phyloP scores from a whole-genome alignment of 306 rosid genomes.

The Cucumis sativus region DNA sequence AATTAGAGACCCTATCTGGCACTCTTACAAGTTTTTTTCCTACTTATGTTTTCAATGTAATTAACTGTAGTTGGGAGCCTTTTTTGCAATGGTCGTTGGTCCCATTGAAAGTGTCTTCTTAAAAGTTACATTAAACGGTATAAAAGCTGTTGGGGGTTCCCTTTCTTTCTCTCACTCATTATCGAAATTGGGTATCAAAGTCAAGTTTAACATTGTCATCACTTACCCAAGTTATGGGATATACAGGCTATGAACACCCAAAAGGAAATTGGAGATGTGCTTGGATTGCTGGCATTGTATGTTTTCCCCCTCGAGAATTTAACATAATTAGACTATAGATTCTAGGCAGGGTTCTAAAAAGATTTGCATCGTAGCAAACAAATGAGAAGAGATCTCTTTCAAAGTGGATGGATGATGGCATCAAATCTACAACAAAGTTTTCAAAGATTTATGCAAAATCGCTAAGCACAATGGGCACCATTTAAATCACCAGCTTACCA shows the following conservation, averaged over 20 bases:
- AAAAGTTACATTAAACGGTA: neutral
- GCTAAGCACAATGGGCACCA: neutral
- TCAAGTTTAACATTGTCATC: neutral
- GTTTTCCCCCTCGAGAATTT: neutral
- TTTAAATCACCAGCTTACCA: conserved; percentile 39
- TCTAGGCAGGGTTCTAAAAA: neutral
- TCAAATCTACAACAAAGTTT: neutral
- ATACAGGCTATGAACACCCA: neutral
- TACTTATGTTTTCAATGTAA: neutral
- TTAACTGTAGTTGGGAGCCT: neutral
- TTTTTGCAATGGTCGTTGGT: neutral
- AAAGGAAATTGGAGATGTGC: neutral
- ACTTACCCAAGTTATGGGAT: neutral
- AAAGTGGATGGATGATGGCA: neutral
- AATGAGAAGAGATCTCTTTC: neutral
- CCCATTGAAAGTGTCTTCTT: neutral
- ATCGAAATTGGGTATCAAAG: neutral
- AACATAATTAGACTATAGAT: neutral
- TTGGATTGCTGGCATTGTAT: neutral
- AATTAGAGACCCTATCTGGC: neutral
- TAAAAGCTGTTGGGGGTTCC: neutral
- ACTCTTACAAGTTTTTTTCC: neutral
- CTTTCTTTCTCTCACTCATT: neutral
- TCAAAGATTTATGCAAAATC: neutral
- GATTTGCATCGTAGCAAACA: neutral